Conservation (phyloP, 2,329 filamentous ascomycete species). For the Fusarium pininemorale region DNA sequence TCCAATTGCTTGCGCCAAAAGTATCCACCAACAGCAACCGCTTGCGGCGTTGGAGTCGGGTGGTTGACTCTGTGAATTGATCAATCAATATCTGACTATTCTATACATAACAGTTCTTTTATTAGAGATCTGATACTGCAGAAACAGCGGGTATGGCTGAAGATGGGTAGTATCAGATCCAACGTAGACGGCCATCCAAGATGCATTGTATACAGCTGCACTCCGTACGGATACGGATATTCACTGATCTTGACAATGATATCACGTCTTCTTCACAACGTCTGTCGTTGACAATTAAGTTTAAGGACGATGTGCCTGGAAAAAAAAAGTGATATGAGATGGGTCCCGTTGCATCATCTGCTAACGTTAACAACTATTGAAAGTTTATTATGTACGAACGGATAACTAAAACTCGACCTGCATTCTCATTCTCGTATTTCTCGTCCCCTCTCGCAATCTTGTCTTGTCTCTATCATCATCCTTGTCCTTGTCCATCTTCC, state of each 20-base stretch:
- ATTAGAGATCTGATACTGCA: not conserved
- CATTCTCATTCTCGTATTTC: slow-evolving; percentile 17
- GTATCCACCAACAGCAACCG: slow-evolving; percentile 16
- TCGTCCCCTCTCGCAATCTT: not conserved
- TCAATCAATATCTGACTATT: not conserved
- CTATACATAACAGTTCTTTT: not conserved
- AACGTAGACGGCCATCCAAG: not conserved
- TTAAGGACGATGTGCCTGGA: not conserved
- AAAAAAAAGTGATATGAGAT: not conserved
- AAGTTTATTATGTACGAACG: slow-evolving; percentile 2
- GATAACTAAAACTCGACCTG: not conserved
- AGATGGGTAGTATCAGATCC: not conserved
- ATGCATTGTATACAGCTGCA: slow-evolving; percentile 5
- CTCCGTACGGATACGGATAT: not conserved
- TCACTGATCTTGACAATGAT: not conserved
- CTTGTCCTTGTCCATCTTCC: slow-evolving; percentile 23
- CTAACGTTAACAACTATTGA: not conserved
- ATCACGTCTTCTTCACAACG: not conserved
- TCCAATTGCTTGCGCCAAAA: slow-evolving; percentile 10
- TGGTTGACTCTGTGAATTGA: not conserved
- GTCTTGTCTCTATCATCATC: slow-evolving; percentile 13
- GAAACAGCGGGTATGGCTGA: not conserved
- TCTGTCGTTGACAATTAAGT: not conserved
- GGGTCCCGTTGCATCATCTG: not conserved
- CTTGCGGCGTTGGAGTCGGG: not conserved